Base-by-base conservation (phyloP, 169 alveolate species). In the Cryptosporidium baileyi region DNA sequence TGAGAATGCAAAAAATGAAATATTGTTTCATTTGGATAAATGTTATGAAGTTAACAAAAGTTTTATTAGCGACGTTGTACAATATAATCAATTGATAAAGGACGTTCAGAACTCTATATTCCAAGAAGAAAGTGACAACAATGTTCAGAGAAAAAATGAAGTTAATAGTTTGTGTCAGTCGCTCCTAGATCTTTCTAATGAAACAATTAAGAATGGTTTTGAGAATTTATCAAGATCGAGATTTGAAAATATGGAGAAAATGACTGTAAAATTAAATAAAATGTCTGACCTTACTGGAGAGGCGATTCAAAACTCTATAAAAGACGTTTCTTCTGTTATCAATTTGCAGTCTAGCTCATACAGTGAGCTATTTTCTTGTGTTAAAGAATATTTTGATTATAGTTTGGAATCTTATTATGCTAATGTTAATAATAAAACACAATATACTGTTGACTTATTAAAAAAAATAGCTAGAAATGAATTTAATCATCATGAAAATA, bases 261-360 rank as follows among this genome's bases (percentile, higher is more conserved):
- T 51, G 15, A 40, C n/a, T 7, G 28, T 34, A 17, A 41, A 41
- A 30, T 54, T 74, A 24, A 7, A 38, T 9, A 43, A 74, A 41
- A 74, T 74, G 13, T 52, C 63, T n/a, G 57, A 51, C 1, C 26
- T 74, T 9, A 38, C 61, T 40, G 74, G 28, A 7, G 26, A 38
- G 24, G 32, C 74, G 1, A 54, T 74, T 26, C 65, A 57, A 22
- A 74, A 38, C 24, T 51, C 60, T 17, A 61, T 74, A 9, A 51
- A 38, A 24, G 43, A 57, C 40, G 67, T 54, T 22, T 54, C 59
- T 5, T 8, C 65, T 15, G 85, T 74, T 11, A 51, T 74, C 11
- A 24, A 32, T 13, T 28, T 74, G 38, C 85, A 74, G 54, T 51
- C 28, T 11, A 57, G n/a, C 43, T 74, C 85, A 7, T 54, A 54